Conservation (phyloP, 768 basidiomycete genomes). For the Pisolithus marmoratus region DNA sequence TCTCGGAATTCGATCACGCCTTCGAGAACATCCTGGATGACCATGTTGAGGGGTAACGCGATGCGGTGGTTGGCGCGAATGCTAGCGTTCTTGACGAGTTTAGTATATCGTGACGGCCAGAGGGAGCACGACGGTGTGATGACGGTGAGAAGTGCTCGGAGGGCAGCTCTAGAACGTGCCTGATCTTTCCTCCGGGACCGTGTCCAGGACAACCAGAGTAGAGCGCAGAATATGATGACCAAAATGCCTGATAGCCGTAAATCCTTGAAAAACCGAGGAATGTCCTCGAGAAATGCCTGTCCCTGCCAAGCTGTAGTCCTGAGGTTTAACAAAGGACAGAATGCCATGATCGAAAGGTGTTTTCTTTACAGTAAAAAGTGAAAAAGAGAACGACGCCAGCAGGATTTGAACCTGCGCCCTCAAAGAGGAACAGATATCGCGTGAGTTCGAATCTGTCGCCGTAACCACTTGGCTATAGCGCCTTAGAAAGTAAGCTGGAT, state of each 20-base stretch:
- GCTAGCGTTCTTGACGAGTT: conserved; percentile 20
- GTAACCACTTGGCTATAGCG: conserved; percentile 76
- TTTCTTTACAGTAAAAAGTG: too few species aligned
- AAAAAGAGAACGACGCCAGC: conserved; percentile 31
- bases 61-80: conserved; percentile 17
- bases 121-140: conserved; percentile 40
- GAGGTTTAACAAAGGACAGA: too few species aligned
- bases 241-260: too few species aligned
- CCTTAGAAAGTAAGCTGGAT: conserved; percentile 2
- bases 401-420: conserved; percentile 38
- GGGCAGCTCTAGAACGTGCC: conserved; percentile 13
- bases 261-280: too few species aligned
- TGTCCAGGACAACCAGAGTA: conserved; percentile 7
- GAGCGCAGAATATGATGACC: not conserved
- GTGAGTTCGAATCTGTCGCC: conserved; percentile 61
- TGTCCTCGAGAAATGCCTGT: too few species aligned
- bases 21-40: conserved; percentile 32
- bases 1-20: conserved; percentile 44
- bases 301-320: too few species aligned
- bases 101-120: conserved; percentile 37
- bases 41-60: conserved; percentile 27
- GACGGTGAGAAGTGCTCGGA: conserved; percentile 36
- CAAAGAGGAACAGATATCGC: conserved; percentile 33
- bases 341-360: too few species aligned
- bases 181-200: conserved; percentile 5